Evolutionary conservation across 1,139 yeast genomes (phyloP).

Genomic region (Saccharomyces hybrid): DNA sequence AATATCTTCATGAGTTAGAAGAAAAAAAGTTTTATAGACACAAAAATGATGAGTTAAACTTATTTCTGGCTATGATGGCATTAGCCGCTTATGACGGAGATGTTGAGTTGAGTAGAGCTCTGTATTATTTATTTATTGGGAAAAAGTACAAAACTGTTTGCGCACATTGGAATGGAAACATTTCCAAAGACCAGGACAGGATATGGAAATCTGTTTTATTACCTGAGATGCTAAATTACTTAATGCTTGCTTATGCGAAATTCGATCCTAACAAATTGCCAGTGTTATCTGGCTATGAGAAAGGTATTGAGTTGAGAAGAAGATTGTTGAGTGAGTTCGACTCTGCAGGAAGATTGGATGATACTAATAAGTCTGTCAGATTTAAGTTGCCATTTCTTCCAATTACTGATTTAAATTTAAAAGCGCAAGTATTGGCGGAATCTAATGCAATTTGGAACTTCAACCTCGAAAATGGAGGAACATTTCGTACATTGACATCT

Average conservation of each 20-base stretch:
- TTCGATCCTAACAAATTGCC: slow-evolving; percentile 35
- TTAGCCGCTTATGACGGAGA: slow-evolving; percentile 78
- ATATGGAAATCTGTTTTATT: slow-evolving; percentile 31
- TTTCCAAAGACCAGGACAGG: slow-evolving; percentile 9
- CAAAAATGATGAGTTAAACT: slow-evolving; percentile 40
- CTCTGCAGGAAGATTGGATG: slow-evolving; percentile 23
- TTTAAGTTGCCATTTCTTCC: slow-evolving; percentile 64
- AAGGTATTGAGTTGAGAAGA: slow-evolving; percentile 43
- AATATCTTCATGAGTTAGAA: slow-evolving; percentile 60
- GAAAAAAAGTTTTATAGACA: slow-evolving; percentile 22
- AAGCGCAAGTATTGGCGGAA: slow-evolving; percentile 54
- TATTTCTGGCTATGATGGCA: slow-evolving; percentile 63
- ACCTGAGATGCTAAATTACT: slow-evolving; percentile 44
- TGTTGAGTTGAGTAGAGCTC: slow-evolving; percentile 61
- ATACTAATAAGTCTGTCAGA: slow-evolving; percentile 21
- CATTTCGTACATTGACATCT: slow-evolving; percentile 2
- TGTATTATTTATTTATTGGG: slow-evolving; percentile 50
- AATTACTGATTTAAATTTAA: slow-evolving; percentile 10
- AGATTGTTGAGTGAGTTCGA: slow-evolving; percentile 38
- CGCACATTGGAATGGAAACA: background rate
- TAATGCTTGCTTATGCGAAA: slow-evolving; percentile 52
- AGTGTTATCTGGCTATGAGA: slow-evolving; percentile 37
- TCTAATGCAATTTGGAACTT: slow-evolving; percentile 65
- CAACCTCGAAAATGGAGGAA: slow-evolving; percentile 25
- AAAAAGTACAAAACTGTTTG: slow-evolving; percentile 30